A percentile compares a stretch with the other conserved stretches of the same genome.
Evolutionary conservation across 352 stramenopile species (phyloP).

Genomic region (Globisporangium paddicum): DNA sequence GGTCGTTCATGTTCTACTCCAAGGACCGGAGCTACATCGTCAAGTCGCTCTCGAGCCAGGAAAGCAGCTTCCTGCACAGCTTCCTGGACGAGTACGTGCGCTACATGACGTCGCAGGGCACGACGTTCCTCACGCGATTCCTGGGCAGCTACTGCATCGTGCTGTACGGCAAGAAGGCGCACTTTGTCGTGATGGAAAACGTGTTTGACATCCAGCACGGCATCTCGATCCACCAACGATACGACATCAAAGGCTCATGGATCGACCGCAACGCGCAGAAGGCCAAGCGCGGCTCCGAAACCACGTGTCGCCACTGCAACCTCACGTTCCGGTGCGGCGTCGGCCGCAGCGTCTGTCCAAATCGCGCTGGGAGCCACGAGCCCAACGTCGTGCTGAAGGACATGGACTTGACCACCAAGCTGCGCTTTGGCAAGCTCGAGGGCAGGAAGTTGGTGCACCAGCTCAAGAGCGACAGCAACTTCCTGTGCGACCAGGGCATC

Average conservation of each 20-base stretch:
- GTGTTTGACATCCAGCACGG: conserved; percentile 80
- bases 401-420: conserved; percentile 75
- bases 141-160: conserved; percentile 78
- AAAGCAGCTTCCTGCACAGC: conserved; percentile 56
- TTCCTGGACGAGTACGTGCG: conserved; percentile 64
- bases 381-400: conserved; percentile 78
- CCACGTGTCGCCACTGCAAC: conserved; percentile 68
- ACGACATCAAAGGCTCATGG: conserved; percentile 88
- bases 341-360: conserved; percentile 53
- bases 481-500: conserved; percentile 61
- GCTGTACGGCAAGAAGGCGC: conserved; percentile 63
- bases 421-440: conserved; percentile 45
- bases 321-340: conserved; percentile 54
- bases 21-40: not conserved
- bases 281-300: conserved; percentile 42
- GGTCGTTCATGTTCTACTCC: conserved; percentile 21
- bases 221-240: conserved; percentile 74
- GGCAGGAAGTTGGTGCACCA: conserved; percentile 46
- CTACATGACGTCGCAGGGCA: conserved; percentile 50
- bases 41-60: conserved; percentile 30
- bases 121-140: conserved; percentile 78
- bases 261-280: conserved; percentile 74
- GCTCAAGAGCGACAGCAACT: conserved; percentile 66
- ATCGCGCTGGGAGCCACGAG: conserved; percentile 53
- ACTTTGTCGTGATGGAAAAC: conserved; percentile 90